These are phyloP conservation scores for Psilocybe sp. DNA, from an alignment of 768 basidiomycete species.

Conservation along the genomic window DNA sequence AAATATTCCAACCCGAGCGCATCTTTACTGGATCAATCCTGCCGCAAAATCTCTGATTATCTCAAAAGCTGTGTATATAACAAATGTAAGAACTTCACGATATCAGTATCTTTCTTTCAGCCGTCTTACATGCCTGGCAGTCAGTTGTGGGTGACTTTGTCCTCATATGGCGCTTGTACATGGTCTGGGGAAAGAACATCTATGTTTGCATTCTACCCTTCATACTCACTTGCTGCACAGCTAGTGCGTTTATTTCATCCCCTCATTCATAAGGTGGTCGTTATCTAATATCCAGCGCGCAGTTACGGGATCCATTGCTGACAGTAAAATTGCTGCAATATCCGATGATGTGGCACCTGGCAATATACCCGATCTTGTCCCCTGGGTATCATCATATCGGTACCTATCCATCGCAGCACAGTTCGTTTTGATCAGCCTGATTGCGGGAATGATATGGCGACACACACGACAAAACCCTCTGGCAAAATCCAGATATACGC, in stretches of 20 bases:
- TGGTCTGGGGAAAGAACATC: slow-evolving; percentile 14
- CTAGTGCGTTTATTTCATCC: background rate
- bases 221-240: background rate
- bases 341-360: background rate
- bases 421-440: background rate
- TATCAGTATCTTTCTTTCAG: background rate
- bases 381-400: slow-evolving; percentile 2
- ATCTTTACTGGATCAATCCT: slow-evolving; percentile 3
- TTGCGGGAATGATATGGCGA: slow-evolving; percentile 9
- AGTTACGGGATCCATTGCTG: slow-evolving; percentile 1
- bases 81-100: background rate
- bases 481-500: slow-evolving; percentile 4
- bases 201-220: slow-evolving; percentile 7
- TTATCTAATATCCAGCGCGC: background rate
- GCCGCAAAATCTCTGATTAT: background rate
- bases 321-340: background rate
- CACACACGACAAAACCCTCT: slow-evolving; percentile 3
- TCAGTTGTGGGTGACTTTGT: slow-evolving; percentile 14
- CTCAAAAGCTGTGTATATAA: slow-evolving; percentile 3
- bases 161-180: slow-evolving; percentile 19
- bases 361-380: background rate
- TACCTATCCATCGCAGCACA: slow-evolving; percentile 3
- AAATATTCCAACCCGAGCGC: background rate
- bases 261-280: background rate
- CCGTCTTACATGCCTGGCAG: background rate